Base-by-base conservation (phyloP, 169 alveolate species). In the Eimeria maxima region DNA sequence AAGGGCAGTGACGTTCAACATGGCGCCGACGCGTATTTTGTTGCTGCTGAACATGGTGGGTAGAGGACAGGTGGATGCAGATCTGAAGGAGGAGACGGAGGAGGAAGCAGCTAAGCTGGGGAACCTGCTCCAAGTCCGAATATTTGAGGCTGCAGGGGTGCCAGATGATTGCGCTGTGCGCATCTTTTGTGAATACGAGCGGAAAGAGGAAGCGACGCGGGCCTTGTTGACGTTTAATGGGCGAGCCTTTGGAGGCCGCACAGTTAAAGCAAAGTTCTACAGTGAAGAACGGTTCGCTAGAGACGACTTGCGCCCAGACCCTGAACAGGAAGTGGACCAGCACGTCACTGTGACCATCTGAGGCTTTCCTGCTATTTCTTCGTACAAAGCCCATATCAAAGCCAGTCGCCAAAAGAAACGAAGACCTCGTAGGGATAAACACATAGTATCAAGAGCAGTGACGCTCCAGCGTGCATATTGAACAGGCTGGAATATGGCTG, bases 71-170 rank as follows among this genome's bases (percentile, higher is more conserved):
- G 97, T 97, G 29, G 98, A 97, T 84, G 97, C 95, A 18, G 96
- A 97, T 6, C 90, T 97, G 86, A 95, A 96, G 89, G 97, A 97
- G 65, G 98, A 97, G 86, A 96, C 96, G 18, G 97, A 97, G 78
- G 98, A 97, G 84, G 98, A 97, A 67, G 98, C 97, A 33, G 95
- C 98, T 4, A 97, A 97, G 87, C 95, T 96, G 86, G 98, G 98
- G 69, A 97, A 96, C 81, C 95, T 97, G 53, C 88, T 97, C 80
- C 96, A 95, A 84, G 97, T 96, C 84, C 89, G 91, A 73, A 95
- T 97, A 29, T 69, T 95, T 45, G 97, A 92, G 84, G 98, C 96
- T 33, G 83, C 96, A 29, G 97, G 94, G 53, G 93, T 95, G 63
- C 94, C 95, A 27, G 98, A 97, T 88, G 97, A 97, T 14, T 94